Evolutionary conservation across 495 filamentous ascomycete genomes (phyloP).

Genomic region (Letharia lupina): DNA sequence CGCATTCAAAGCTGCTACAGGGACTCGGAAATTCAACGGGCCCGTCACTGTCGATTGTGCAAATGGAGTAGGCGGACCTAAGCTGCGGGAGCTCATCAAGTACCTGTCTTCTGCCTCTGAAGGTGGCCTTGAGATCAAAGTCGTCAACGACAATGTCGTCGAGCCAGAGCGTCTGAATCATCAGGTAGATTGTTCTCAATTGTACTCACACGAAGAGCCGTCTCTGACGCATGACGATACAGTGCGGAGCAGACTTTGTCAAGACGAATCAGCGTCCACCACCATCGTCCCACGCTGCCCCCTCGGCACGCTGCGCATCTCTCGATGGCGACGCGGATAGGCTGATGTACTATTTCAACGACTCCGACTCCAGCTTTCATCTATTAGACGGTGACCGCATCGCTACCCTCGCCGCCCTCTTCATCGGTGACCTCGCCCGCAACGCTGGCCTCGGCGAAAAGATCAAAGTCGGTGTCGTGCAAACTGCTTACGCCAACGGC

Average conservation of each 20-base stretch:
- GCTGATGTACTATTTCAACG: slow-evolving; percentile 88
- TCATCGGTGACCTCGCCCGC: slow-evolving; percentile 81
- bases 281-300: slow-evolving; percentile 64
- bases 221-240: slow-evolving; percentile 20
- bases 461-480: slow-evolving; percentile 84
- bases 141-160: slow-evolving; percentile 86
- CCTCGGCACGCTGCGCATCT: slow-evolving; percentile 78
- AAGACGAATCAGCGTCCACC: slow-evolving; percentile 94
- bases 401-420: slow-evolving; percentile 84
- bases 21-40: slow-evolving; percentile 61
- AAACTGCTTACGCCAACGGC: slow-evolving; percentile 97
- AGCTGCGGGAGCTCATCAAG: slow-evolving; percentile 80
- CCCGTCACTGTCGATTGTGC: slow-evolving; percentile 84
- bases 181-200: slow-evolving; percentile 44
- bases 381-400: slow-evolving; percentile 96
- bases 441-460: slow-evolving; percentile 68
- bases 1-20: slow-evolving; percentile 75
- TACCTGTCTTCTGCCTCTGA: slow-evolving; percentile 56
- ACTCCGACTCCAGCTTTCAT: slow-evolving; percentile 71
- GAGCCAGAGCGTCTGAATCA: slow-evolving; percentile 81
- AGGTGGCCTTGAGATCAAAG: slow-evolving; percentile 66
- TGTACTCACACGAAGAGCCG: background rate
- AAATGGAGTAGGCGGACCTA: slow-evolving; percentile 92
- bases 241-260: slow-evolving; percentile 95
- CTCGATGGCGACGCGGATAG: slow-evolving; percentile 94